Evolutionary conservation across 2,329 filamentous ascomycete genomes (phyloP).

Genomic region (Pseudogymnoascus sp.): DNA sequence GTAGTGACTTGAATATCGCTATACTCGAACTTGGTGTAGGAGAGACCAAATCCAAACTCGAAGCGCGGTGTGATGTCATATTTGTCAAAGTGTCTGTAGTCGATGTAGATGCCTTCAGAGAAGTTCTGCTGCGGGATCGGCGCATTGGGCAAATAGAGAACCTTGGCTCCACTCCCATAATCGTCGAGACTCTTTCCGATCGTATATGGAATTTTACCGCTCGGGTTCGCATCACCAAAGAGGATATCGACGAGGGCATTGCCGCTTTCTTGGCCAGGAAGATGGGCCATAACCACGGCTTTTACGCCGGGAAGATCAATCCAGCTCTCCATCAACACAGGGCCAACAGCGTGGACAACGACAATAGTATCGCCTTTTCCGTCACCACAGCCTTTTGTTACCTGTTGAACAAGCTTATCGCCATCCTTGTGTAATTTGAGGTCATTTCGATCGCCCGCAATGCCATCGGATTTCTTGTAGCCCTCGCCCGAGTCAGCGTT

Average conservation of each 20-base stretch:
- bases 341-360: slow-evolving; percentile 77
- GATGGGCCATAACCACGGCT: slow-evolving; percentile 70
- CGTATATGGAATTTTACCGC: slow-evolving; percentile 80
- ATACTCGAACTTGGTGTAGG: slow-evolving; percentile 55
- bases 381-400: slow-evolving; percentile 57
- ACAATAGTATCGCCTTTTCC: slow-evolving; percentile 66
- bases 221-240: slow-evolving; percentile 68
- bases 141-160: slow-evolving; percentile 65
- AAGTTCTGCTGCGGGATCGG: slow-evolving; percentile 78
- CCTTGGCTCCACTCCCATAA: slow-evolving; percentile 63
- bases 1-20: slow-evolving; percentile 36
- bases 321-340: slow-evolving; percentile 72
- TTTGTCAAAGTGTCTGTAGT: slow-evolving; percentile 85
- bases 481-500: slow-evolving; percentile 83
- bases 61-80: slow-evolving; percentile 64
- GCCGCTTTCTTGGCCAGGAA: slow-evolving; percentile 81
- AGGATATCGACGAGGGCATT: slow-evolving; percentile 72
- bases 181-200: slow-evolving; percentile 66
- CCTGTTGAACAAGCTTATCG: slow-evolving; percentile 64
- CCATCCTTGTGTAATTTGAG: slow-evolving; percentile 66
- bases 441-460: slow-evolving; percentile 72
- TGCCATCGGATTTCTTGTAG: slow-evolving; percentile 50
- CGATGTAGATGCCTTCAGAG: slow-evolving; percentile 73
- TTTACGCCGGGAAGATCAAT: slow-evolving; percentile 69
- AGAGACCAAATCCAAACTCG: slow-evolving; percentile 78